Base-by-base conservation (phyloP, 2,329 filamentous ascomycete species). In the Coniochaeta sp. region DNA sequence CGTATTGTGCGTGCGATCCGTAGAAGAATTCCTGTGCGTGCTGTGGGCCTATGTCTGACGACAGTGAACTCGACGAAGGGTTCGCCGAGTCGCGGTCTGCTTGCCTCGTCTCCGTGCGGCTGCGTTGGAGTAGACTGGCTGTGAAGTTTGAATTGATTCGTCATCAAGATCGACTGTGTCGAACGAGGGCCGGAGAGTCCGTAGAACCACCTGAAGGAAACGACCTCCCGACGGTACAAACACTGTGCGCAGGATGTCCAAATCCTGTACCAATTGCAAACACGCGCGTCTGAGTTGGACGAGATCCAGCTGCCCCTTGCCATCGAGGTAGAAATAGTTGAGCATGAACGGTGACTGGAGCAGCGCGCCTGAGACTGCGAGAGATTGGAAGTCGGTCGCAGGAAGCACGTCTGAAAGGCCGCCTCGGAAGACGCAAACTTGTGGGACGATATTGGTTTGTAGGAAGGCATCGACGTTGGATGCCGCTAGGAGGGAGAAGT, bases 1-100 rank as follows among this genome's bases (percentile, higher is more conserved):
- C 74, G 49, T 76, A 77, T 55, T 77, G 74, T 0, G 74, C 74
- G 55, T 77, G 74, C 0, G 75, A 78, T 52, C 18, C 59, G 56
- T 2, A 62, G 20, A 24, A 56, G 26, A 7, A 61, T 33, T n/a
- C n/a, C 56, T 46, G 48, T 61, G 59, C 6, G 50, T 53, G 16
- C 14, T 27, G 49, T 55, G 14, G 40, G 32, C 3, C 47, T 52
- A 16, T 59, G 52, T 32, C 49, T 55, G 48, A 60, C 45, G 3
- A 60, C 52, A 1, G 52, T 59, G 42, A 61, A 61, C 35, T 49
- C 51, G 14, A 61, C 49, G 22, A 58, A 57, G 6, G 57, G 49
- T 33, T 60, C 55, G 35, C 55, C 57, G 7, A 60, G 52, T 8
- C 27, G 30, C 2, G 52, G 52, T 6, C 18, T 42, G n/a, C n/a